A percentile compares a stretch with the other conserved stretches of the same genome.
Evolutionary conservation across 371 early-diverging fungal genomes (phyloP).

Genomic region (Chytridiales sp.): DNA sequence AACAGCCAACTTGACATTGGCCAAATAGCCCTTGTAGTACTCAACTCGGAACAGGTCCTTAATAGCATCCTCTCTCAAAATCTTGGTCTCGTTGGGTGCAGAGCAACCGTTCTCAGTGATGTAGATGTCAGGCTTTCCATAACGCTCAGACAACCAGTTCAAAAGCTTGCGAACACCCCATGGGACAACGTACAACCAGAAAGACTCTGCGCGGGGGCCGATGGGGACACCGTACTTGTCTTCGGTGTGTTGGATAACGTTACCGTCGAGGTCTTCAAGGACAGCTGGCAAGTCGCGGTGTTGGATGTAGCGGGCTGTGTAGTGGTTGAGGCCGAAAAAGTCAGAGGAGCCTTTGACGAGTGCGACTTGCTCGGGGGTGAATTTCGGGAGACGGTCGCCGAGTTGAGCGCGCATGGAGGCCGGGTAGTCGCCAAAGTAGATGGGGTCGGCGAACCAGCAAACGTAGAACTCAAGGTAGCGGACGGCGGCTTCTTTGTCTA

Average conservation of each 20-base stretch:
- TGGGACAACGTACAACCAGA: constrained; percentile 28
- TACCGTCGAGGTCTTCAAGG: constrained; percentile 13
- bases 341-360: constrained; percentile 37
- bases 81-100: constrained; percentile 18
- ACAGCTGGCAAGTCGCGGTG: constrained; percentile 6
- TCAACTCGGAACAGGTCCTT: constrained; percentile 26
- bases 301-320: constrained; percentile 28
- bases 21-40: constrained; percentile 34
- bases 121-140: constrained; percentile 28
- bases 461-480: constrained; percentile 27
- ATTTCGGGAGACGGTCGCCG: constrained; percentile 32
- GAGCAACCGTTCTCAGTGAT: constrained; percentile 46
- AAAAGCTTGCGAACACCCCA: constrained; percentile 30
- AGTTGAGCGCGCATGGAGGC: constrained; percentile 22
- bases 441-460: constrained; percentile 38
- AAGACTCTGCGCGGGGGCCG: constrained; percentile 17
- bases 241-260: constrained; percentile 5
- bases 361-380: constrained; percentile 28
- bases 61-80: constrained; percentile 19
- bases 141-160: constrained; percentile 23
- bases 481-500: constrained; percentile 22
- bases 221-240: constrained; percentile 16
- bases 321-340: constrained; percentile 40
- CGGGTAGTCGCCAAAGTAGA: constrained; percentile 40
- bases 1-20: constrained; percentile 15